Evolutionary conservation across 352 stramenopile species (phyloP), one percentile per base, ranked within the genome.

Genomic region (Salisapilia sapeloensis): DNA sequence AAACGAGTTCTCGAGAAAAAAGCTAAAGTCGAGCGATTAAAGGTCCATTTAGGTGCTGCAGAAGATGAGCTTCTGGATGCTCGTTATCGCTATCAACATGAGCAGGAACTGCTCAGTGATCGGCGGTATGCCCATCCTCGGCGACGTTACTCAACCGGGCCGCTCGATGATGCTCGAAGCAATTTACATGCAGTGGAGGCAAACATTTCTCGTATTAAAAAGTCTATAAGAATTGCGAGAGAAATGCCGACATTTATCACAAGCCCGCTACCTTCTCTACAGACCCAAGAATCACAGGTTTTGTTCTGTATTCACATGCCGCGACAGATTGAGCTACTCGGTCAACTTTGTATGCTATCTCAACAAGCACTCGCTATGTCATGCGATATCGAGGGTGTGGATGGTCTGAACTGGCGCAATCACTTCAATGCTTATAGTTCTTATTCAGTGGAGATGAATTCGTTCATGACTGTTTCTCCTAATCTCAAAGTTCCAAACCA

Each of bases 241-340:
- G 15, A 14, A 13, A 50, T 58, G 31, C 57, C 57, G 1, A 4
- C 25, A 3, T 62, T 51, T 24, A 18, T 65, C 4, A 41, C 50
- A 3, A 54, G 39, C 11, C 49, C 55, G 0, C 44, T 79, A 8
- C 57, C 60, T 8, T 30, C 21, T 9, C 16, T 44, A 10, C 35
- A 34, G 14, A 4, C 13, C 0, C 44, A 58, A 4, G 55, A 50
- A 0, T 31, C 61, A 11, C 38, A 56, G 27, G 34, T 62, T 4
- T 42, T 80, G 11, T 72, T 74, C 27, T 64, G 65, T 25, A 19
- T 74, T 4, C 33, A 44, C 0, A 47, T 66, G 25, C 60, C 63
- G 0, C 35, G 34, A 6, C 40, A 67, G 14, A 19, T 79, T 9
- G 46, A 58, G 12, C 36, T 62, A 16, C 24, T 64, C 8, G 56